These are phyloP conservation scores for Paraurostyla sp. DNA, from an alignment of 73 alveolate genomes.

Conservation along the genomic window DNA sequence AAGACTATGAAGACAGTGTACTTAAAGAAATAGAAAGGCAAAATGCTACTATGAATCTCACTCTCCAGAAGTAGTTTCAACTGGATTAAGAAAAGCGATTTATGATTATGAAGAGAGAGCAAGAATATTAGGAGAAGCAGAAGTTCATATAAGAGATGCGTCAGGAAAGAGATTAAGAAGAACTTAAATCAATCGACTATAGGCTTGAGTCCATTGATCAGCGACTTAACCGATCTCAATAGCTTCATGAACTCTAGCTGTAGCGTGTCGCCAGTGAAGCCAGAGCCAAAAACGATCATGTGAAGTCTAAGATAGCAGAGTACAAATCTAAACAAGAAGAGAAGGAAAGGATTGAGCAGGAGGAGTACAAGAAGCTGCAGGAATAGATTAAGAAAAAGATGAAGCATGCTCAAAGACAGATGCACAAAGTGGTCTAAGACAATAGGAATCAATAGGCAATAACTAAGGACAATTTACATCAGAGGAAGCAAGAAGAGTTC, in stretches of 20 bases:
- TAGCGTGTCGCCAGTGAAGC: slow-evolving; percentile 39
- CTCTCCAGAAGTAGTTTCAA: neutral
- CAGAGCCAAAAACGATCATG: neutral
- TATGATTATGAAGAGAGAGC: neutral
- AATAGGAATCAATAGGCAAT: neutral
- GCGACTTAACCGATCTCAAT: neutral
- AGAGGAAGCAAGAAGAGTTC: neutral
- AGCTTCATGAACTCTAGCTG: neutral
- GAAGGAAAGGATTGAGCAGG: neutral
- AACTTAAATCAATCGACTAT: neutral
- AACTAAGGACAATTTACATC: neutral
- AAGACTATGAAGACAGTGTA: slow-evolving; percentile 15
- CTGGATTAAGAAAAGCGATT: slow-evolving; percentile 7
- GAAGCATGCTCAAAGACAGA: slow-evolving; percentile 6
- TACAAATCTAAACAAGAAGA: neutral
- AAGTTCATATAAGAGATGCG: neutral
- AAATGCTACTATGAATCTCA: neutral
- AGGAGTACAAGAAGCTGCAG: neutral
- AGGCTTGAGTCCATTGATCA: neutral
- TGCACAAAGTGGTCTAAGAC: neutral
- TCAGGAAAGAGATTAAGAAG: slow-evolving; percentile 25
- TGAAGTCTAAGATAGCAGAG: neutral
- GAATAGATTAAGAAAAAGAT: neutral
- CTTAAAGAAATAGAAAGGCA: slow-evolving; percentile 10
- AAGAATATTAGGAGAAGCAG: neutral